These are phyloP conservation scores for Suillus ampliporus DNA, from an alignment of 768 basidiomycete genomes.

Conservation along the genomic window DNA sequence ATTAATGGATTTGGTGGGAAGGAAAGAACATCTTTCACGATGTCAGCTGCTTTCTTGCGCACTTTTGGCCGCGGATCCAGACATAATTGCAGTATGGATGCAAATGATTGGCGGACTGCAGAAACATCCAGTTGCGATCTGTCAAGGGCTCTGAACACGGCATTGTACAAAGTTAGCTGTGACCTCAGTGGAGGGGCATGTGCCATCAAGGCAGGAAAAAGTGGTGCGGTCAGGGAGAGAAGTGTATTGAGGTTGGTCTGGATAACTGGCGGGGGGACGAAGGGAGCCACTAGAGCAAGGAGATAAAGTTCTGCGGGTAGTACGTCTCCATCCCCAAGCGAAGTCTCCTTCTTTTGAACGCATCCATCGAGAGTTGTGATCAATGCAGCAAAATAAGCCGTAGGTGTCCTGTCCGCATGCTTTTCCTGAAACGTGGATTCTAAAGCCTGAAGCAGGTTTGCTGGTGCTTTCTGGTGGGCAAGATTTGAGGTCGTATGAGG, in stretches of 20 bases:
- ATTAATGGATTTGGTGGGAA: conserved; percentile 78
- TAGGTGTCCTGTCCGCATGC: conserved; percentile 68
- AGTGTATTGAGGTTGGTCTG: conserved; percentile 75
- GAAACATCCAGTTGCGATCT: conserved; percentile 69
- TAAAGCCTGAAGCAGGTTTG: conserved; percentile 81
- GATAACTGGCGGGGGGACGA: conserved; percentile 81
- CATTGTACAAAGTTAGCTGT: conserved; percentile 77
- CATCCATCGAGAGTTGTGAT: conserved; percentile 84
- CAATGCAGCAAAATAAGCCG: conserved; percentile 95
- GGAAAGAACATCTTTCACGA: conserved; percentile 76
- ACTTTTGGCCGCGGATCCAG: conserved; percentile 94
- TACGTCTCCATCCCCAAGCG: conserved; percentile 75
- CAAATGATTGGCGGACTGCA: conserved; percentile 81
- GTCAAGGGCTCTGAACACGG: conserved; percentile 73
- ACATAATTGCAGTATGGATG: conserved; percentile 80
- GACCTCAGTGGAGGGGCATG: conserved; percentile 87
- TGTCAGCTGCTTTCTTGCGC: conserved; percentile 87
- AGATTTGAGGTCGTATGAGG: conserved; percentile 82
- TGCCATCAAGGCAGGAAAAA: conserved; percentile 69
- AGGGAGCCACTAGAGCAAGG: conserved; percentile 38
- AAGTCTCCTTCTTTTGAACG: conserved; percentile 60
- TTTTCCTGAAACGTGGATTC: conserved; percentile 82
- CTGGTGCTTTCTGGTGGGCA: conserved; percentile 89
- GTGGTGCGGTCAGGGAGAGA: conserved; percentile 74
- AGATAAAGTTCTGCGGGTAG: conserved; percentile 41